Percentiles rank a stretch among this genome's conserved stretches.
phyloP scores from a whole-genome alignment of 129 eudicot species.

The Tanacetum coccineum region DNA sequence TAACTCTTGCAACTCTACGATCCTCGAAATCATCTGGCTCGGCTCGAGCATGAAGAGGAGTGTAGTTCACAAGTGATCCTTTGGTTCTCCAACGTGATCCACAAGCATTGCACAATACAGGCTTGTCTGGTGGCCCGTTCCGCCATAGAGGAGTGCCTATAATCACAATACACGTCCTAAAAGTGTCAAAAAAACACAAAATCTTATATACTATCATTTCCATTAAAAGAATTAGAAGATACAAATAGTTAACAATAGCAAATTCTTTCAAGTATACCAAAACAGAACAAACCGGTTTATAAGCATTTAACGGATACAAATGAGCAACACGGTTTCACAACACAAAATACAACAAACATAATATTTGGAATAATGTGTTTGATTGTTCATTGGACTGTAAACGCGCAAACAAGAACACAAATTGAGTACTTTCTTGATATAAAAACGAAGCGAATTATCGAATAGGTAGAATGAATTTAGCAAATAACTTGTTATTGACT shows the following conservation, averaged over 20 bases:
- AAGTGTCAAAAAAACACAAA: conserved; percentile 19
- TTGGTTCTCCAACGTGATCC: conserved; percentile 99
- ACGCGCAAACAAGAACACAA: conserved; percentile 13
- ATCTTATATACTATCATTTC: not conserved
- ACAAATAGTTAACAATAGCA: not conserved
- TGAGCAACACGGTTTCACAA: not conserved
- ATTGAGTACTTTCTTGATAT: conserved; percentile 4
- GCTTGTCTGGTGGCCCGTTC: conserved; percentile 99
- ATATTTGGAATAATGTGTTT: not conserved
- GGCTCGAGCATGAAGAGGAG: conserved; percentile 86
- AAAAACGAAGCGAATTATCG: conserved; percentile 18
- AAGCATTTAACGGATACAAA: too few relatives aligned
- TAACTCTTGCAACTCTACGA: conserved; percentile 52
- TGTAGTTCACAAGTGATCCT: conserved; percentile 85
- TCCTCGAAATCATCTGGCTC: conserved; percentile 78
- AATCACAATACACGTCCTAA: conserved; percentile 1
- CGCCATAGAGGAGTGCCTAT: conserved; percentile 99
- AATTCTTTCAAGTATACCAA: not conserved
- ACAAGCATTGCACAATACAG: conserved; percentile 92
- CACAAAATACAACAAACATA: conserved; percentile 2
- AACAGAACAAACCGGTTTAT: not conserved
- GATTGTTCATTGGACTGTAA: conserved; percentile 10
- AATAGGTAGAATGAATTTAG: conserved; percentile 26
- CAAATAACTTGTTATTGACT: conserved; percentile 24
- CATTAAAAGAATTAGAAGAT: too few relatives aligned